Conservation (phyloP, 2,329 filamentous ascomycete species). For the Aspergillus persii region DNA sequence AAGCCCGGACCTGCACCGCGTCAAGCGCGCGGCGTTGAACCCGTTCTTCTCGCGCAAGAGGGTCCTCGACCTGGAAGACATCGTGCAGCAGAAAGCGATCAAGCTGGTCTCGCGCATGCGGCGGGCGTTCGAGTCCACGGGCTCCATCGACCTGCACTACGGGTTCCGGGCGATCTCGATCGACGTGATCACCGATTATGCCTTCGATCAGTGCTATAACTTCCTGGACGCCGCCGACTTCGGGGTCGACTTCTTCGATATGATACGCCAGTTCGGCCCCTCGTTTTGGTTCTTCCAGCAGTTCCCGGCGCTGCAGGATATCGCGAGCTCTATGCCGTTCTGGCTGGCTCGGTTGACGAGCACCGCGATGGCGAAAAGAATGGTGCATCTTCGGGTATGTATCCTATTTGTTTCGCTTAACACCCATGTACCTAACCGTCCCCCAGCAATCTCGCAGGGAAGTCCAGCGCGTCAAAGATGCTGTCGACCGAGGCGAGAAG, state of each 20-base stretch:
- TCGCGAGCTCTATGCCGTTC: constrained; percentile 15
- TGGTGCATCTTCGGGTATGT: constrained; percentile 16
- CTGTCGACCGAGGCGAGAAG: constrained; percentile 16
- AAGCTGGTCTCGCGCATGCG: constrained; percentile 23
- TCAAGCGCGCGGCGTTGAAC: constrained; percentile 28
- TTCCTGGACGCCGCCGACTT: constrained; percentile 21
- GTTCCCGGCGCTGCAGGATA: constrained; percentile 16
- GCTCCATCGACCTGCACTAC: constrained; percentile 20
- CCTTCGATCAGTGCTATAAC: constrained; percentile 21
- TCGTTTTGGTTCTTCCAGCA: constrained; percentile 24
- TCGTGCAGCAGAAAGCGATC: constrained; percentile 23
- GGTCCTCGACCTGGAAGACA: constrained; percentile 23
- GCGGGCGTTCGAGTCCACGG: constrained; percentile 13
- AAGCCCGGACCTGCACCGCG: constrained; percentile 26
- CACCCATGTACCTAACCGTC: background rate
- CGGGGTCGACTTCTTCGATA: constrained; percentile 18
- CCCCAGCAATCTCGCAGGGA: constrained; percentile 12
- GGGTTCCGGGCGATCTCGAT: constrained; percentile 26
- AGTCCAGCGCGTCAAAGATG: constrained; percentile 17
- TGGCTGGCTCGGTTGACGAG: constrained; percentile 17
- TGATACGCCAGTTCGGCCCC: constrained; percentile 20
- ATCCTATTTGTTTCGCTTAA: too few relatives aligned
- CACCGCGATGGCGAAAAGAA: constrained; percentile 14
- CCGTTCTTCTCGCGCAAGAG: constrained; percentile 30
- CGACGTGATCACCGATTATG: constrained; percentile 32